Evolutionary conservation across 73 alveolate species (phyloP).

Genomic region (Paramecium sonneborni): DNA sequence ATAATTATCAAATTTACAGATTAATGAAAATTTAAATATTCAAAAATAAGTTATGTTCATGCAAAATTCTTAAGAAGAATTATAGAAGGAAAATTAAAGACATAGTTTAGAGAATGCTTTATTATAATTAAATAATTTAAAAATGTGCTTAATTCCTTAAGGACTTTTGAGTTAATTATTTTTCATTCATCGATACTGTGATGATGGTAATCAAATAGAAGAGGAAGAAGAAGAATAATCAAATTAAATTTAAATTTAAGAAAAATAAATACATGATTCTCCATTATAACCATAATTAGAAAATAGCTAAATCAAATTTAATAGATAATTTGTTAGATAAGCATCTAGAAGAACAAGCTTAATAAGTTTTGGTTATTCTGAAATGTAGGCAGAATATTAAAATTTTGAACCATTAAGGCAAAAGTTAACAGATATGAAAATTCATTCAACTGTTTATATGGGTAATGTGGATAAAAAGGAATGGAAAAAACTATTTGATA

Average conservation of each 20-base stretch:
- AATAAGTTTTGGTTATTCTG: conserved; percentile 29
- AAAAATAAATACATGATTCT: background rate
- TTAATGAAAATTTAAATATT: background rate
- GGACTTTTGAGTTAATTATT: conserved; percentile 13
- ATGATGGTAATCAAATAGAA: background rate
- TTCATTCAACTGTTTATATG: background rate
- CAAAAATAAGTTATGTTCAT: background rate
- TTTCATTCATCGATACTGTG: background rate
- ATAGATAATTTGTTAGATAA: background rate
- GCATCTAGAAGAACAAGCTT: background rate
- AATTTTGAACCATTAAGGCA: background rate
- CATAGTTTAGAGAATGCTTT: background rate
- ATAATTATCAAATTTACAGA: background rate
- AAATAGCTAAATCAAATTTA: background rate
- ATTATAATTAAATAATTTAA: background rate
- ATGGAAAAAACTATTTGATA: background rate
- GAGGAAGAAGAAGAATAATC: background rate
- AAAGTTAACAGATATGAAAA: background rate
- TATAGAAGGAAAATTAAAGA: background rate
- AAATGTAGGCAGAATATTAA: background rate
- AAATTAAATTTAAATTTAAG: background rate
- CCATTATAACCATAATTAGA: background rate
- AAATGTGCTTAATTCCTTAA: conserved; percentile 18
- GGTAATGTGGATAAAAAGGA: background rate
- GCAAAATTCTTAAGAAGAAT: background rate